A percentile compares a stretch with the other conserved stretches of the same genome.
Evolutionary conservation across 1,139 yeast genomes (phyloP).

Genomic region (Hemisphaericaspora lyxosophila): DNA sequence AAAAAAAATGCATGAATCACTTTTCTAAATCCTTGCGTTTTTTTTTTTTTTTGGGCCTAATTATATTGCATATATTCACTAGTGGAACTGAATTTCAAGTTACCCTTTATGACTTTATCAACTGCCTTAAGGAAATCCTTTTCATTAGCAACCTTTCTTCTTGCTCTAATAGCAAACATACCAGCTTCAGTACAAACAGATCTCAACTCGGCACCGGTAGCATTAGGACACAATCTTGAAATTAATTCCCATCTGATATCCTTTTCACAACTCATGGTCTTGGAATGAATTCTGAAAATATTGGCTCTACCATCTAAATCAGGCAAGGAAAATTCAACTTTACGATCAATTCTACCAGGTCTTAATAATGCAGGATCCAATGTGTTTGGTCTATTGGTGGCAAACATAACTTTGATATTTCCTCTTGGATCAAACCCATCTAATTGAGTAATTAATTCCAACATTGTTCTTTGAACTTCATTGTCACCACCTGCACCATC

Average conservation of each 20-base stretch:
- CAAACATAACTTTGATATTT: conserved; percentile 98
- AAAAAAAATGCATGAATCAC: not conserved
- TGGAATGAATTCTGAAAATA: conserved; percentile 93
- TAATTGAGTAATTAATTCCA: conserved; percentile 93
- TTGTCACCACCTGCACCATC: conserved; percentile 99
- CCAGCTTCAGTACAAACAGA: conserved; percentile 98
- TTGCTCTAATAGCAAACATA: conserved; percentile 97
- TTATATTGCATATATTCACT: conserved; percentile 98
- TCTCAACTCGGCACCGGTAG: conserved; percentile 97
- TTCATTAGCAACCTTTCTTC: conserved; percentile 96
- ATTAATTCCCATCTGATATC: conserved; percentile 98
- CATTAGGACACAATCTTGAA: conserved; percentile 94
- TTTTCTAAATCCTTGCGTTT: too few relatives aligned
- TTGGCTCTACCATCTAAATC: conserved; percentile 97
- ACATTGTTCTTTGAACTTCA: conserved; percentile 98
- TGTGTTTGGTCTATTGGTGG: conserved; percentile 96
- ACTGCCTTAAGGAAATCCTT: conserved; percentile 97
- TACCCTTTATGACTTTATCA: conserved; percentile 97
- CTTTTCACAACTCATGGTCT: conserved; percentile 95
- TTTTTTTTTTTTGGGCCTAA: too few relatives aligned
- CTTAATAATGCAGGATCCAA: conserved; percentile 96
- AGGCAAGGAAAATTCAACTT: conserved; percentile 94
- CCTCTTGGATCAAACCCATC: conserved; percentile 99
- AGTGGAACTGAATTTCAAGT: conserved; percentile 94
- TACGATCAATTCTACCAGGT: conserved; percentile 98